Conservation (phyloP, 495 filamentous ascomycete species). For the Hypoxylon fragiforme region DNA sequence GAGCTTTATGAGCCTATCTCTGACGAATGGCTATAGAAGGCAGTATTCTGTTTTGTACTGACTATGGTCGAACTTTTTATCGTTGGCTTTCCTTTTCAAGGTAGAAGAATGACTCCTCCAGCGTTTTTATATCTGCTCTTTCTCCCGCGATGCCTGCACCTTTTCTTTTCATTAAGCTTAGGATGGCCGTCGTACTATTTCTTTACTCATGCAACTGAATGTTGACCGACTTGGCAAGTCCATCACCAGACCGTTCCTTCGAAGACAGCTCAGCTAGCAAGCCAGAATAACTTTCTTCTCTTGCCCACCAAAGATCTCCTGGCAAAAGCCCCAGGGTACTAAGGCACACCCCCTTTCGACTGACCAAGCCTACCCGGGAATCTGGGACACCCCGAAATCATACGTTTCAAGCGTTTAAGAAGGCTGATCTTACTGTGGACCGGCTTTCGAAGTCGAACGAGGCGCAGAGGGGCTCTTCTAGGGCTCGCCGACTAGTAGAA, state of each 20-base stretch:
- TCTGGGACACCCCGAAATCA: neutral
- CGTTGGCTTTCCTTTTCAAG: constrained; percentile 37
- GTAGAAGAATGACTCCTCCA: constrained; percentile 34
- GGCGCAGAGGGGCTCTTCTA: constrained; percentile 14
- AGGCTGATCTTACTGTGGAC: no score
- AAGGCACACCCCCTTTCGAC: constrained; percentile 14
- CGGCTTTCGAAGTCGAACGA: constrained; percentile 11
- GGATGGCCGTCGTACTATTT: constrained; percentile 22
- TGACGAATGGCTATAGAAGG: constrained; percentile 49
- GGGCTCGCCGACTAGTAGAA: constrained; percentile 15
- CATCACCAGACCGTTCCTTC: constrained; percentile 29
- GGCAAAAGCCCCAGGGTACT: constrained; percentile 25
- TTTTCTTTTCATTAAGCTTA: constrained; percentile 25
- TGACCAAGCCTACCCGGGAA: constrained; percentile 9
- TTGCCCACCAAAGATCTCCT: constrained; percentile 19
- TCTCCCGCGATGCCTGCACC: constrained; percentile 33
- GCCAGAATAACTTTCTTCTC: constrained; percentile 24
- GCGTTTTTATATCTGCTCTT: constrained; percentile 20
- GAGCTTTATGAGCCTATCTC: constrained; percentile 52
- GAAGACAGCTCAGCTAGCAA: constrained; percentile 27
- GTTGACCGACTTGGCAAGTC: constrained; percentile 31
- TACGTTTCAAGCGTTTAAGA: constrained; percentile 10
- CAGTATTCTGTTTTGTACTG: constrained; percentile 45
- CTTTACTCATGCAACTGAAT: constrained; percentile 35
- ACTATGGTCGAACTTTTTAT: constrained; percentile 43